Evolutionary conservation across 23 red algal species (phyloP).

Genomic region (Gracilaria domingensis): DNA sequence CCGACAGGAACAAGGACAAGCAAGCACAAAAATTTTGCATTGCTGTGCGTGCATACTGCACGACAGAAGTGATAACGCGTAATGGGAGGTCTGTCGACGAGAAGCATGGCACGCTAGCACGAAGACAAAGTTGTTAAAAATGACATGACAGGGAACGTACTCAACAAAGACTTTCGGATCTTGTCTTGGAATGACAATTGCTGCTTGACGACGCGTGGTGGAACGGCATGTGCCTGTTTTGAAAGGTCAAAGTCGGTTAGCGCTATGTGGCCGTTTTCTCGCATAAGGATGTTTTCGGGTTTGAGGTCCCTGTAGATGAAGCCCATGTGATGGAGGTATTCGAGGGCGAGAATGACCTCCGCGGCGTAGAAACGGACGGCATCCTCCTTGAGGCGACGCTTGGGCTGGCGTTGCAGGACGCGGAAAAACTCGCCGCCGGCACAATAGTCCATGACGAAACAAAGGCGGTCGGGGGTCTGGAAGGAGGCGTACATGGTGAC

Average conservation of each 20-base stretch:
- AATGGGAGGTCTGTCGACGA: not conserved
- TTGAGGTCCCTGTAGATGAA: constrained; percentile 94
- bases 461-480: constrained; percentile 84
- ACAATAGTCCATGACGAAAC: constrained; percentile 92
- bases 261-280: constrained; percentile 81
- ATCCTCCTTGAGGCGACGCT: constrained; percentile 82
- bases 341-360: constrained; percentile 87
- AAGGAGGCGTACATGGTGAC: constrained; percentile 96
- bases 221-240: constrained; percentile 85
- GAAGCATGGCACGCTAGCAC: constrained; percentile 7
- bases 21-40: not conserved
- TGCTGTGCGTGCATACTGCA: not conserved
- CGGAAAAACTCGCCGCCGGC: constrained; percentile 91
- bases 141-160: constrained; percentile 32
- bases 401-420: constrained; percentile 84
- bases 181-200: constrained; percentile 74
- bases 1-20: not conserved
- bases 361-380: constrained; percentile 90
- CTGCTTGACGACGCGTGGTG: constrained; percentile 69
- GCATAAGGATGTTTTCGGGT: constrained; percentile 91
- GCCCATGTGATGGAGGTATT: constrained; percentile 91
- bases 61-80: not conserved
- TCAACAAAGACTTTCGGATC: constrained; percentile 55
- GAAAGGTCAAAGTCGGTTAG: constrained; percentile 88
- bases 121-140: not conserved